These are phyloP conservation scores for Scalesia atractyloides DNA, from an alignment of 129 eudicot genomes.

Conservation along the genomic window DNA sequence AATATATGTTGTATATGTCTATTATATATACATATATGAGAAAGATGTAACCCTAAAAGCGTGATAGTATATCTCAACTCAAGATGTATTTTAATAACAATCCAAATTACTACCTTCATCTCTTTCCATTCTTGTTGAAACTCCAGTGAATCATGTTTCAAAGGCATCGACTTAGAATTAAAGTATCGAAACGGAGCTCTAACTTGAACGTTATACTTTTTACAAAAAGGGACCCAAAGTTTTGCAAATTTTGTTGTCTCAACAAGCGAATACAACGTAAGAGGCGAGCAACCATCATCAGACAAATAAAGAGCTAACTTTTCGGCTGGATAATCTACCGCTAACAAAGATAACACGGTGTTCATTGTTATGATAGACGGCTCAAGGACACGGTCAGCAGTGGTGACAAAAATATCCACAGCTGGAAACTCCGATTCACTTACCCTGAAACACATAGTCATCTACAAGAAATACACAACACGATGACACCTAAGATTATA, in stretches of 20 bases:
- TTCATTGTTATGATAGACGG: conserved; percentile 52
- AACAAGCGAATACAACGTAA: conserved; percentile 38
- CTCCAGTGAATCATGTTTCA: conserved; percentile 21
- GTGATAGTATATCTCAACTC: too few relatives aligned
- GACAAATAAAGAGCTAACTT: conserved; percentile 53
- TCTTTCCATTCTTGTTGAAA: conserved; percentile 50
- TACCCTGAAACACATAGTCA: conserved; percentile 21
- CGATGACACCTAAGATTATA: not conserved
- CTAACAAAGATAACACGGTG: conserved; percentile 50
- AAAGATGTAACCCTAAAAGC: too few relatives aligned
- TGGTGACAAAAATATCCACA: conserved; percentile 58
- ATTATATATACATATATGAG: too few relatives aligned
- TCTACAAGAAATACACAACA: too few relatives aligned
- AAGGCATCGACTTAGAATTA: conserved; percentile 27
- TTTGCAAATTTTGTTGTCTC: conserved; percentile 49
- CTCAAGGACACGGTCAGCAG: conserved; percentile 46
- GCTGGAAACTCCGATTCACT: conserved; percentile 39
- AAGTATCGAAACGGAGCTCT: conserved; percentile 61
- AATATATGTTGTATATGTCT: too few relatives aligned
- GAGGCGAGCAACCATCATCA: conserved; percentile 52
- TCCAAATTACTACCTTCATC: conserved; percentile 39
- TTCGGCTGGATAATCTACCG: conserved; percentile 50
- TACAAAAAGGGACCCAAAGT: conserved; percentile 59
- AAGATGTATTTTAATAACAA: not conserved
- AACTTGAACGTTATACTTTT: conserved; percentile 41